Conservation (phyloP, 1,139 yeast species). For the Nakaseomyces bracarensis region DNA sequence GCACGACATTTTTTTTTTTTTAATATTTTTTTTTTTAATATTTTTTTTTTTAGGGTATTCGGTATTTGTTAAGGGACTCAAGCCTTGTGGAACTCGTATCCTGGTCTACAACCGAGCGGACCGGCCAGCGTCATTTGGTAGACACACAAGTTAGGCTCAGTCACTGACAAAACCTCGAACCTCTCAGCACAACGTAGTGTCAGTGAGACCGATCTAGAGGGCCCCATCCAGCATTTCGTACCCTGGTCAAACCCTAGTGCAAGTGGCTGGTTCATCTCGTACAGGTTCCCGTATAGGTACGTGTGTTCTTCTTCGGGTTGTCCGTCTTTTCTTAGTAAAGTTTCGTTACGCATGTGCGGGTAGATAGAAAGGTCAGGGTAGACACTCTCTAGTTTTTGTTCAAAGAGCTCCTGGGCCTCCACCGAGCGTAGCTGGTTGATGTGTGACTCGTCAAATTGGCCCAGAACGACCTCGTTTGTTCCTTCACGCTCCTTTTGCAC, state of each 20-base stretch:
- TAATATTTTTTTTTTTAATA: no score
- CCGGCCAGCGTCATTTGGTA: slow-evolving; percentile 55
- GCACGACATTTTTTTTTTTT: no score
- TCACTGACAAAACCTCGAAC: slow-evolving; percentile 47
- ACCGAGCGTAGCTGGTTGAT: background rate
- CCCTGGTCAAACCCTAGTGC: slow-evolving; percentile 51
- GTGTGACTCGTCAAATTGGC: background rate
- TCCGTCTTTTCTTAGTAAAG: background rate
- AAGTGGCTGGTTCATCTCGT: slow-evolving; percentile 31
- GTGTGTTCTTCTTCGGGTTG: slow-evolving; percentile 24
- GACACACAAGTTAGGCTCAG: slow-evolving; percentile 86
- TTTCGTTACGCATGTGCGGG: slow-evolving; percentile 4
- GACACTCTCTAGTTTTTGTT: background rate
- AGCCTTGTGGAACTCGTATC: slow-evolving; percentile 10
- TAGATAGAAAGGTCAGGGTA: background rate
- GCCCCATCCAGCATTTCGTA: slow-evolving; percentile 94
- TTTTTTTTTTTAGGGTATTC: no score
- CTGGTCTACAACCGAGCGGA: slow-evolving; percentile 58
- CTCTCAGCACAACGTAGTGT: slow-evolving; percentile 61
- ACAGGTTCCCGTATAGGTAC: slow-evolving; percentile 25
- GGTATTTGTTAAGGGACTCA: background rate
- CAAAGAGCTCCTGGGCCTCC: background rate
- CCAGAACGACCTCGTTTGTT: background rate
- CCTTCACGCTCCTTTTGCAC: background rate
- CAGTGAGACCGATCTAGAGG: slow-evolving; percentile 62